Evolutionary conservation across 1,139 yeast species (phyloP), one percentile per base, ranked within the genome.

Genomic region (Geotrichum cucujoidarum): DNA sequence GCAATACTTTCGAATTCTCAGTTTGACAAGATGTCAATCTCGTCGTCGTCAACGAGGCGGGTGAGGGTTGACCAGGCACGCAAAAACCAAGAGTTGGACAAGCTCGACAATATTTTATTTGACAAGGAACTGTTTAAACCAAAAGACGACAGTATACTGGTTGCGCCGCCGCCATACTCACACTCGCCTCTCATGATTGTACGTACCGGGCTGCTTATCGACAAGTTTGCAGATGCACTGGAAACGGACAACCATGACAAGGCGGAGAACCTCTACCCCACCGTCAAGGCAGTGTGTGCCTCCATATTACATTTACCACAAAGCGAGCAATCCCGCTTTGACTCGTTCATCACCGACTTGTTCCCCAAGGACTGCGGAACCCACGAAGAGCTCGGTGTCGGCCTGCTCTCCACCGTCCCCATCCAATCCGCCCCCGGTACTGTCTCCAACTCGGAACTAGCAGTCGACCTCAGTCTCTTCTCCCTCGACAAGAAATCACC

Each of bases 301-400:
- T 47, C 50, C 1, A 47, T 47, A 30, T 47, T 47, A 13, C 43
- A 42, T 21, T 25, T 41, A 4, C 43, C 50, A 2, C 18, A 34
- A 2, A 25, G 21, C 4, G 18, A 25, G 13, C 13, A n/a, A 4
- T 30, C 35, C 4, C 29, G 4, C 11, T 42, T 42, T 21, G 30
- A 35, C 20, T 24, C 25, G n/a, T 32, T 42, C 17, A 17, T 47
- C 11, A 11, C 29, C 14, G 34, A 11, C 2, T 18, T 40, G 7
- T 42, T 34, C 29, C 36, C 41, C 1, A 14, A 24, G 4, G 29
- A 27, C 6, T 31, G 21, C 25, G n/a, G 21, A 7, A 34, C 40
- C 5, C 45, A 36, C 24, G 46, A 47, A n/a, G 50, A 47, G 24
- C 27, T 47, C 20, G 50, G 50, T 5, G 40, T 47, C 2, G 50